Conservation (phyloP, 768 basidiomycete species). For the Vararia minispora region DNA sequence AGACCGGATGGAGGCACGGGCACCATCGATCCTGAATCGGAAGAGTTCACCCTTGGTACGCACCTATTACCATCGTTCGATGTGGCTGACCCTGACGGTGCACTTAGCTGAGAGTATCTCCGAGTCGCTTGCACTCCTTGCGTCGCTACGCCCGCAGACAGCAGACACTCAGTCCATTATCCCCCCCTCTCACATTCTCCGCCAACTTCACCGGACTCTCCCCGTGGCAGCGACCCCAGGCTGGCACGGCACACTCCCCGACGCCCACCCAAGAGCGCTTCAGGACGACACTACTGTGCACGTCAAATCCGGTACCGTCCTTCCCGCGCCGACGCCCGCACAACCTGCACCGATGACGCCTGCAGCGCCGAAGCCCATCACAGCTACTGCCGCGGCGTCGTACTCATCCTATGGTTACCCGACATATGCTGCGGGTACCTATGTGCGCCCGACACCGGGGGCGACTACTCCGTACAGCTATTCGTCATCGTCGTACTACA, state of each 20-base stretch:
- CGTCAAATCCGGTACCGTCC: slow-evolving; percentile 29
- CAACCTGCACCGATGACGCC: slow-evolving; percentile 9
- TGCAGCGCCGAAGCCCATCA: slow-evolving; percentile 27
- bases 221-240: slow-evolving; percentile 47
- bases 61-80: slow-evolving; percentile 6
- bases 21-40: slow-evolving; percentile 50
- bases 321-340: slow-evolving; percentile 4
- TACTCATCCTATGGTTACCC: no score
- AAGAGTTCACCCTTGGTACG: slow-evolving; percentile 79
- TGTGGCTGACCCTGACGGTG: not conserved
- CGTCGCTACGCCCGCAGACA: slow-evolving; percentile 60
- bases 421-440: no score
- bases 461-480: no score
- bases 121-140: slow-evolving; percentile 54
- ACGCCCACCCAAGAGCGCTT: slow-evolving; percentile 44
- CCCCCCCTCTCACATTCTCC: slow-evolving; percentile 56
- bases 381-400: slow-evolving; percentile 22
- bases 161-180: slow-evolving; percentile 37
- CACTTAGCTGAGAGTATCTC: slow-evolving; percentile 57
- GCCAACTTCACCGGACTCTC: slow-evolving; percentile 59
- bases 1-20: slow-evolving; percentile 32
- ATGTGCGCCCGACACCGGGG: no score
- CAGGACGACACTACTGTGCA: slow-evolving; percentile 69
- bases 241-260: slow-evolving; percentile 67
- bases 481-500: slow-evolving; percentile 34